Evolutionary conservation across 768 basidiomycete genomes (phyloP), one percentile per base, ranked within the genome.

Genomic region (Pholiota molesta): DNA sequence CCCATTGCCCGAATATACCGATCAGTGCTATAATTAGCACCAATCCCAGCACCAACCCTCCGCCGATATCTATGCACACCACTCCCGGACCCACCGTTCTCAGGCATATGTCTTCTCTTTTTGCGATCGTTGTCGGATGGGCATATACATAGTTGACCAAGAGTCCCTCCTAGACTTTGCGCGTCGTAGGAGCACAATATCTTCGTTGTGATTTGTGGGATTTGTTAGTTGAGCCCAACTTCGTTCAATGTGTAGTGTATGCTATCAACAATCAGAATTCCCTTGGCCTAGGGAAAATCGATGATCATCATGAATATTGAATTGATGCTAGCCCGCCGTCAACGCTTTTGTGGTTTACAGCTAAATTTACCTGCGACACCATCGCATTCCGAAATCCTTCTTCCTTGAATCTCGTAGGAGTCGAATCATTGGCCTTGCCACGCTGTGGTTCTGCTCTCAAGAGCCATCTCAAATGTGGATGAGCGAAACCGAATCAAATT

Each of bases 351-450:
- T 23, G 47, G 39, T 35, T 28, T 17, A n/a, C n/a, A 10, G 21
- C 35, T 54, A 58, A 29, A 49, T 37, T 58, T 58, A 58, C 47
- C 37, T 58, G 57, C 57, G 57, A 58, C 57, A 31, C 57, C 45
- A 58, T 58, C 57, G 57, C 57, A 51, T 26, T 35, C 26, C 53
- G n/a, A 44, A 49, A 26, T 21, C 31, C 33, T 58, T 44, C 47
- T 44, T 58, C 57, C 57, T 58, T 58, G 57, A 51, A 49, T 39
- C 45, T 58, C 57, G 57, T 58, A 47, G 33, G 29, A 57, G 26
- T 31, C 35, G n/a, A 47, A 58, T 49, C 45, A 58, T 26, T 23
- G 13, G 37, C 31, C 14, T 6, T 33, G 42, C 17, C 13, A 23
- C 16, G 21, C 33, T 11, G 16, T 37, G 29, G 17, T 21, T n/a